Conservation (phyloP, 495 filamentous ascomycete species). For the Chaetomium cochliodes region DNA sequence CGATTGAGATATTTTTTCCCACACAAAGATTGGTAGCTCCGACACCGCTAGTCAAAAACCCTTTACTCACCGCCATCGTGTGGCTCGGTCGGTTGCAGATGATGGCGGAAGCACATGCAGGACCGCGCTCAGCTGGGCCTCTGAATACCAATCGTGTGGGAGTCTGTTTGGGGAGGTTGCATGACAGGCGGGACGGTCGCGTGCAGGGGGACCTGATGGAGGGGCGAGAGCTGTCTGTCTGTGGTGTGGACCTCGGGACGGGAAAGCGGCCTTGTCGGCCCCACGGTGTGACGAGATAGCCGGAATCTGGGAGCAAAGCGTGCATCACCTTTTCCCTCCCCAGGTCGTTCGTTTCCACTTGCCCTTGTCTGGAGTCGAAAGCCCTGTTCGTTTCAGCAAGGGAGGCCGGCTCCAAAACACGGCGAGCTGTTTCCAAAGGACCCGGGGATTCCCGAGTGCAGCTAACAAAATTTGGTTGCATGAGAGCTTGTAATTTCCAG, state of each 20-base stretch:
- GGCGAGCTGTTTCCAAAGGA: not conserved
- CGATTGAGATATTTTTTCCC: no score
- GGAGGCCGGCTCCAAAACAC: not conserved
- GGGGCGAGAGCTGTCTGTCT: no score
- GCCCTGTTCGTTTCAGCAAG: not conserved
- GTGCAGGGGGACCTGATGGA: not conserved
- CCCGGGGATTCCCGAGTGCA: not conserved
- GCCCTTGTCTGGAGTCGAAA: not conserved
- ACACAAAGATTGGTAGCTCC: no score
- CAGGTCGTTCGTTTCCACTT: not conserved
- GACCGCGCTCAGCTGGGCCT: not conserved
- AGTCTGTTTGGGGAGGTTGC: not conserved
- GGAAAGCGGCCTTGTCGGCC: conserved; percentile 1
- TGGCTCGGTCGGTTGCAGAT: not conserved
- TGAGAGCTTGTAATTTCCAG: conserved; percentile 2
- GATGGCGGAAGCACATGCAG: not conserved
- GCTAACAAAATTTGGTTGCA: not conserved
- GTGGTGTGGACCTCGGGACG: not conserved
- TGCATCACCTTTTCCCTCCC: not conserved
- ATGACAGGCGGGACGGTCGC: not conserved
- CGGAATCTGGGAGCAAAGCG: not conserved
- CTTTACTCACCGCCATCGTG: not conserved
- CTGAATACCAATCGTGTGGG: conserved; percentile 1
- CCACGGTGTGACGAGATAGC: not conserved
- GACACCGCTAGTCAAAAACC: no score